Conservation (phyloP, 2,329 filamentous ascomycete genomes). For the Elsinoe fawcettii region DNA sequence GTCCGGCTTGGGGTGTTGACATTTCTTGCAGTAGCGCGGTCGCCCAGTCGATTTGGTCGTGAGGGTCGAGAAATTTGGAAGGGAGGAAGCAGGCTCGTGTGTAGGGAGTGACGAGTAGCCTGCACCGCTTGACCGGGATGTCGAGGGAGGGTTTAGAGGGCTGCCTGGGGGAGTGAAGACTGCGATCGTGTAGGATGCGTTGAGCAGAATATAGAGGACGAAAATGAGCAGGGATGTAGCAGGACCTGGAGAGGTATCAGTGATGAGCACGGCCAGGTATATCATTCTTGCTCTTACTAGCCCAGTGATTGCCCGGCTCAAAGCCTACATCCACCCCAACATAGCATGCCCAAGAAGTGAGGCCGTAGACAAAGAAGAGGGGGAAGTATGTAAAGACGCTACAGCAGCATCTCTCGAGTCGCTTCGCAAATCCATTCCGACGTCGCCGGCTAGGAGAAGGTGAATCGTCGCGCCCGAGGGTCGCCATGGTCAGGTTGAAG, state of each 20-base stretch:
- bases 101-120: conserved; percentile 20
- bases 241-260: not conserved
- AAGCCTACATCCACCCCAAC: conserved; percentile 69
- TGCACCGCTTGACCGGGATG: not conserved
- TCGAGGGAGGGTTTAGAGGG: conserved; percentile 34
- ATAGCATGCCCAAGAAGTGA: conserved; percentile 93
- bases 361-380: conserved; percentile 76
- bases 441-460: conserved; percentile 28
- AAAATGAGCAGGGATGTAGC: conserved; percentile 48
- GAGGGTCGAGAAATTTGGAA: conserved; percentile 51
- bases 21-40: conserved; percentile 92
- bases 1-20: conserved; percentile 87
- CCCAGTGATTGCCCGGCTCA: conserved; percentile 39
- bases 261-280: no score
- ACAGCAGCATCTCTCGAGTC: conserved; percentile 79
- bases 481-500: not conserved
- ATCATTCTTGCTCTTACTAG: conserved; percentile 27
- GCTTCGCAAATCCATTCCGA: conserved; percentile 51
- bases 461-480: conserved; percentile 18
- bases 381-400: conserved; percentile 71
- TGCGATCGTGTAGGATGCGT: conserved; percentile 83
- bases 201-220: conserved; percentile 67
- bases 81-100: conserved; percentile 12
- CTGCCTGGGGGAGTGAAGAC: conserved; percentile 87
- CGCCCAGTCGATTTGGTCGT: conserved; percentile 90